Conservation (phyloP, 164 flowering plant species). For the Chimonanthus salicifolius region DNA sequence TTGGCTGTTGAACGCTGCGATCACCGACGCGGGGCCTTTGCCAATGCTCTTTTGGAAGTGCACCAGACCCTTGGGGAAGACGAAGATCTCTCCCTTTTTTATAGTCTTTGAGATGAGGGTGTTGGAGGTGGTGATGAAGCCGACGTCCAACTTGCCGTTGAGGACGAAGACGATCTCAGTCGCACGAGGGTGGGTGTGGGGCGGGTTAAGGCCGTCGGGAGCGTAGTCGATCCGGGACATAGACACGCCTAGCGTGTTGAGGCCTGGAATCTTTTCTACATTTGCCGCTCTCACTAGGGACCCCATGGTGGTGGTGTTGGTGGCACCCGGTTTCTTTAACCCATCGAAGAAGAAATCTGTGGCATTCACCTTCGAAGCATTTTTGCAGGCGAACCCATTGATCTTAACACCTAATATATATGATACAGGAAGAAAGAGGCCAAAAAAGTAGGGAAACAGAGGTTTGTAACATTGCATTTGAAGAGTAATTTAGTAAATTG, state of each 20-base stretch:
- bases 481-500: no score
- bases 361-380: slow-evolving; percentile 10
- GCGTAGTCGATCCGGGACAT: slow-evolving; percentile 23
- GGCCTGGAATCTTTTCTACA: slow-evolving; percentile 21
- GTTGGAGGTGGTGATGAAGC: slow-evolving; percentile 26
- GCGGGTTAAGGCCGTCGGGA: slow-evolving; percentile 23
- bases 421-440: no score
- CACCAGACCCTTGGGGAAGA: slow-evolving; percentile 22
- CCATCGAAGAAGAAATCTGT: slow-evolving; percentile 19
- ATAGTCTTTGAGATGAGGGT: slow-evolving; percentile 21
- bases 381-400: slow-evolving; percentile 18
- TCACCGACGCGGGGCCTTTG: slow-evolving; percentile 15
- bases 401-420: background rate
- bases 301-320: slow-evolving; percentile 18
- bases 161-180: slow-evolving; percentile 25
- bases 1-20: slow-evolving; percentile 28
- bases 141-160: slow-evolving; percentile 21
- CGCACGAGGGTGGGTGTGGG: slow-evolving; percentile 27
- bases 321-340: slow-evolving; percentile 16
- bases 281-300: slow-evolving; percentile 19
- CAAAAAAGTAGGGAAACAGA: background rate
- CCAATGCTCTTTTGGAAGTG: slow-evolving; percentile 26
- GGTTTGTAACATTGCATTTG: background rate
- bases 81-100: slow-evolving; percentile 20
- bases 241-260: slow-evolving; percentile 25